Percentiles rank a stretch among this genome's conserved stretches.
Evolutionary conservation across 768 basidiomycete genomes (phyloP).

Genomic region (Tremella mesenterica): DNA sequence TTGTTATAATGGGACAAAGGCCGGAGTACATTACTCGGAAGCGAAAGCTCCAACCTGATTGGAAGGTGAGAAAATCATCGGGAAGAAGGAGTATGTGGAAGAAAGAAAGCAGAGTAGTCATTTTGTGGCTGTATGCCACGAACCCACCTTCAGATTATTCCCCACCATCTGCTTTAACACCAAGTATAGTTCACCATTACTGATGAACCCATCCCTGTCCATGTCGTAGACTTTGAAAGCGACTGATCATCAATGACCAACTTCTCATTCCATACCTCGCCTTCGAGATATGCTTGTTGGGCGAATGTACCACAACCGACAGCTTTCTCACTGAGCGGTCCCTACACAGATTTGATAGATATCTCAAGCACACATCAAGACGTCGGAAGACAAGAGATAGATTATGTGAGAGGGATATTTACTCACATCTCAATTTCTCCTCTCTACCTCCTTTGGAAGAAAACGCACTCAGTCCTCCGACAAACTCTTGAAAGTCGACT

Average conservation of each 20-base stretch:
- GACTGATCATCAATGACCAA: slow-evolving; percentile 52
- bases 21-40: not conserved
- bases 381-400: not conserved
- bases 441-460: slow-evolving; percentile 93
- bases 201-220: slow-evolving; percentile 93
- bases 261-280: too few species aligned
- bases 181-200: slow-evolving; percentile 95
- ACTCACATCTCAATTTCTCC: slow-evolving; percentile 88
- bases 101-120: not conserved
- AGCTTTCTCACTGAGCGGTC: too few species aligned
- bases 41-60: not conserved
- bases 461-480: slow-evolving; percentile 94
- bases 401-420: too few species aligned
- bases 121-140: too few species aligned
- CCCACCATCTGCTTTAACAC: slow-evolving; percentile 99
- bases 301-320: too few species aligned
- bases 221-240: slow-evolving; percentile 99
- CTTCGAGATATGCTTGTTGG: too few species aligned
- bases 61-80: too few species aligned
- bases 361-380: too few species aligned
- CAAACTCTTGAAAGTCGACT: slow-evolving; percentile 98
- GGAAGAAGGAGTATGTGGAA: not conserved
- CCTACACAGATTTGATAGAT: too few species aligned
- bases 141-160: slow-evolving; percentile 81
- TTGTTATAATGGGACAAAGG: too few species aligned